Conservation (phyloP, 352 stramenopile species). For the Pythium biforme region DNA sequence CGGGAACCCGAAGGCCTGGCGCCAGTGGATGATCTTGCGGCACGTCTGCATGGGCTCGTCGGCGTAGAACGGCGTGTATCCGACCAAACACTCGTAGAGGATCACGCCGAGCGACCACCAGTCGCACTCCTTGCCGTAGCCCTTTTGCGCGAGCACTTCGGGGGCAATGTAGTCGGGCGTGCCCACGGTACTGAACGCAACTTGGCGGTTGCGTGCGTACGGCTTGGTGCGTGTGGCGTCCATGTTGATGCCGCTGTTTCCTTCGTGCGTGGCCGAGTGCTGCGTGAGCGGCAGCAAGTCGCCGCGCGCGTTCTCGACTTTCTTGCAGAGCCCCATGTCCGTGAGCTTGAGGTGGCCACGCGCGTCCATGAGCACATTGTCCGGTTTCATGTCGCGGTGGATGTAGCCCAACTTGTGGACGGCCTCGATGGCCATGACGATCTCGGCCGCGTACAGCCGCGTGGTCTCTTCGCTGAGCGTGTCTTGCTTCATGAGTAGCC, state of each 20-base stretch:
- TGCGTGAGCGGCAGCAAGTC: constrained; percentile 78
- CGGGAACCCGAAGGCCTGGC: constrained; percentile 82
- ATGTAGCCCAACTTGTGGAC: constrained; percentile 99
- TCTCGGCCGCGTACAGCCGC: constrained; percentile 98
- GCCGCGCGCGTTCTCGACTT: constrained; percentile 90
- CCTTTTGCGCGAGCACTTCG: constrained; percentile 95
- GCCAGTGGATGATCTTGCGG: constrained; percentile 92
- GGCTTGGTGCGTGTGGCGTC: constrained; percentile 55
- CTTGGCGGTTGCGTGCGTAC: constrained; percentile 76
- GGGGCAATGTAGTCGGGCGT: constrained; percentile 99
- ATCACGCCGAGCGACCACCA: constrained; percentile 99
- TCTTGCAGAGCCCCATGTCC: constrained; percentile 98
- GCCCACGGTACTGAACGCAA: constrained; percentile 98
- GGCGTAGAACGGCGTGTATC: constrained; percentile 99
- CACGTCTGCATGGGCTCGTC: constrained; percentile 97
- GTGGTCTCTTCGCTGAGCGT: constrained; percentile 87
- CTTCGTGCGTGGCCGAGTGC: constrained; percentile 53
- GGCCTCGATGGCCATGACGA: constrained; percentile 96
- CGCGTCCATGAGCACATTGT: constrained; percentile 96
- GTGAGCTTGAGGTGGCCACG: constrained; percentile 99
- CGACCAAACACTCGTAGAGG: constrained; percentile 99
- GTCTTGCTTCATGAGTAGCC: constrained; percentile 98
- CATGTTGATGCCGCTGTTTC: background rate
- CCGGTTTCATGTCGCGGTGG: constrained; percentile 98
- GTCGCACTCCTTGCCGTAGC: constrained; percentile 92